Conservation (phyloP, 768 basidiomycete species). For the Mycena rebaudengoi region DNA sequence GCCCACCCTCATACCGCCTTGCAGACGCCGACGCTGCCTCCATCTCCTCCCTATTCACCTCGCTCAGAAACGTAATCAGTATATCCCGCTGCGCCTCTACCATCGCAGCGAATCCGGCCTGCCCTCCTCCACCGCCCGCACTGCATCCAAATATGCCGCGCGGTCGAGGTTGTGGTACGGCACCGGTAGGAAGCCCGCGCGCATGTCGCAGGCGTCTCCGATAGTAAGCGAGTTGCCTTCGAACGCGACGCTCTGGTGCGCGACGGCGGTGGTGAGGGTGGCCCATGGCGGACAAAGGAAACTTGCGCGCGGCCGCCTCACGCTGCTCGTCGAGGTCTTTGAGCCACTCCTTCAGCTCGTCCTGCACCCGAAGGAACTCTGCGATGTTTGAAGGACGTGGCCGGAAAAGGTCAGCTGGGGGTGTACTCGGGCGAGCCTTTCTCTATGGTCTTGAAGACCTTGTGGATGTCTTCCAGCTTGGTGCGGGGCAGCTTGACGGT, state of each 20-base stretch:
- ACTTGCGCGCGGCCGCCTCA: not conserved
- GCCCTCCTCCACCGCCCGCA: not conserved
- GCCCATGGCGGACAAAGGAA: not conserved
- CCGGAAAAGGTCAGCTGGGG: not conserved
- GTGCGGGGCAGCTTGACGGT: conserved; percentile 4
- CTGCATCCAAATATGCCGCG: not conserved
- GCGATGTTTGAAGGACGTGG: not conserved
- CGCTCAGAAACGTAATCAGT: conserved; percentile 2
- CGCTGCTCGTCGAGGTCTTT: not conserved
- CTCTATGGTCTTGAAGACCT: not conserved
- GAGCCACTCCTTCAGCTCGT: conserved; percentile 2
- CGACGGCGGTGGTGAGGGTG: not conserved
- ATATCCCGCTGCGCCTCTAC: not conserved
- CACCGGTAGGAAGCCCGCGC: not conserved
- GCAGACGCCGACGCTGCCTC: too few relatives aligned
- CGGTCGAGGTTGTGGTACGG: conserved; percentile 5
- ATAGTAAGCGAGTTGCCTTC: not conserved
- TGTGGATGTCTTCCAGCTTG: conserved; percentile 1
- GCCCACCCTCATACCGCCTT: too few relatives aligned
- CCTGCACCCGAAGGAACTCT: conserved; percentile 6
- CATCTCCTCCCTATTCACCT: too few relatives aligned
- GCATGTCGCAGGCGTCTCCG: not conserved
- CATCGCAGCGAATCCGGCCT: conserved; percentile 9
- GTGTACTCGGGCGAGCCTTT: conserved; percentile 2
- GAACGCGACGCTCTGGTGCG: conserved; percentile 1